Evolutionary conservation across 208 protist species (phyloP), one percentile per base, ranked within the genome.

Genomic region (Trypanosoma scelopori): DNA sequence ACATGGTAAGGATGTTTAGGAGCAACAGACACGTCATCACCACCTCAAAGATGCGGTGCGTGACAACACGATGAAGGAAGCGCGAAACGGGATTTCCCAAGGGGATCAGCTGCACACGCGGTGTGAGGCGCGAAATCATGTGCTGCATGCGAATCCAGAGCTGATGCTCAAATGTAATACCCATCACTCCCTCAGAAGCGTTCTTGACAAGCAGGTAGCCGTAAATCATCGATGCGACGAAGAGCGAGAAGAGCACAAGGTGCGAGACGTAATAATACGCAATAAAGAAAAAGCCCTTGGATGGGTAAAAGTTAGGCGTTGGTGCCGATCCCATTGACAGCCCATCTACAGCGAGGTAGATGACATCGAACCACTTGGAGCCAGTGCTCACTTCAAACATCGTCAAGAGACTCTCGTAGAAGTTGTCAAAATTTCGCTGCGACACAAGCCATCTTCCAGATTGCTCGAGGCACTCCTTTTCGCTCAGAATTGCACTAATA

Each of bases 301-400:
- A 84, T 41, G 70, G 84, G 69, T 93, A 76, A 51, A 71, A 65
- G 71, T 96, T 82, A 18, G 5, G 20, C n/a, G 75, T 49, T 25
- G 79, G 87, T 55, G 84, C 60, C 46, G 61, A 65, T 51, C 66
- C n/a, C 12, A 74, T 67, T 15, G 78, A 87, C 74, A 73, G 76
- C 28, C 81, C 81, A 72, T 96, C 91, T 18, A 93, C 85, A 42
- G 81, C 87, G 49, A 61, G 65, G 73, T 89, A 95, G 68, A 97
- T 92, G 46, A 94, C 76, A 47, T 91, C 79, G 53, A 88, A 65
- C 92, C 93, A 92, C 78, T 91, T 82, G 55, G 95, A 92, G 18
- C 91, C 89, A 30, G 84, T 95, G 57, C 89, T 89, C 59, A 96
- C 78, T 65, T 97, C 89, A 51, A 97, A 84, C 46, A 95, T 94